Evolutionary conservation across 805 yeast species (phyloP), one percentile per base, ranked within the genome.

Genomic region (Starmerella apicola): DNA sequence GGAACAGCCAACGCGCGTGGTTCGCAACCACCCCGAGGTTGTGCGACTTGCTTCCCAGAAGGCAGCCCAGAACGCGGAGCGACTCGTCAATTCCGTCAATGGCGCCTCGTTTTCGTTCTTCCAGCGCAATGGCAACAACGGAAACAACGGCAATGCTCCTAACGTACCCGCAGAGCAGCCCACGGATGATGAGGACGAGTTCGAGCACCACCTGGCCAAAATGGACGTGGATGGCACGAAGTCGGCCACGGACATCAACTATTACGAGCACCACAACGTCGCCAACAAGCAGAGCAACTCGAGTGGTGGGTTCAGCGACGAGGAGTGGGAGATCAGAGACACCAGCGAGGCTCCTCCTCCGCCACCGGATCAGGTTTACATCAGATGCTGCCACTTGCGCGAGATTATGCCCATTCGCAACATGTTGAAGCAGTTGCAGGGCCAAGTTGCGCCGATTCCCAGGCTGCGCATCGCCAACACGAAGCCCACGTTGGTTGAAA

Each of bases 321-420:
- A 50, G n/a, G 51, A 52, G 26, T 53, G 52, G 16, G 60, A 51
- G 18, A 42, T 45, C 18, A 22, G 12, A 24, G 23, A 18, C 25
- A 16, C 16, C 44, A 35, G 5, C n/a, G 56, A 54, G 7, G 39
- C 48, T 39, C 34, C 38, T 26, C 55, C 19, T n/a, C 39, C 66
- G 9, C 64, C 72, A 25, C 69, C 80, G 38, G 95, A 83, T 51
- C 70, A 75, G 34, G 67, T 88, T 53, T 86, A 86, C 60, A 83
- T 95, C 1, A 66, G 96, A 48, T 88, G 96, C 58, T 86, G 96
- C 57, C 96, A 86, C 58, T 64, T 86, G 43, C 67, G 96, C 40
- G 96, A 86, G 53, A 86, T 86, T 42, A 59, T 86, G 45, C 96
- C 97, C 2, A 86, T 86, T 36, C 88, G 94, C 3, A 88, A 94